Base-by-base conservation (phyloP, 805 yeast species). In the Candida wancherniae region DNA sequence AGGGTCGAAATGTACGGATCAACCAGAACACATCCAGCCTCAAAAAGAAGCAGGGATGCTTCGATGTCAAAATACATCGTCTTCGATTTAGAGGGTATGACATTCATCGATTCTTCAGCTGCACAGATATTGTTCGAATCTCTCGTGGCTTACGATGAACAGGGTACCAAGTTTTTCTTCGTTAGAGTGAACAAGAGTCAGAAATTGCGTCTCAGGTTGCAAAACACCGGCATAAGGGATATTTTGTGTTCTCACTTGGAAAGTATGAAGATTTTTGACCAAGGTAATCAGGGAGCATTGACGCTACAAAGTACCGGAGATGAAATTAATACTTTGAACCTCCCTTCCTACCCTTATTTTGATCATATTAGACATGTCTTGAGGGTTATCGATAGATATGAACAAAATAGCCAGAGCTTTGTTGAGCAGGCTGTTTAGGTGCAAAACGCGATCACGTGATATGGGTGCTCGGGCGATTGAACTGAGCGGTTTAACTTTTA, bases 1-100 rank as follows among this genome's bases (percentile, higher is more conserved):
- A 33, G 71, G 23, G 61, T 65, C 9, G 71, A 65, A 35, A 45
- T 61, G 52, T 63, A 58, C 36, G 71, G 71, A 6, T 62, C 69
- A 1, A 55, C 69, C 2, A 55, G 48, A 31, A 67, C 69, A 0
- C 71, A 65, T 36, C 71, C 71, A 1, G 70, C 67, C 2, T 51
- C 47, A 41, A 61, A 55, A 37, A 27, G 64, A 28, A 53, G 51
- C 33, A 41, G 70, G 26, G 59, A 51, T 26, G 55, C 37, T 3
- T 48, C 61, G 4, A 59, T 63, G 69, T 63, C 68, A 3, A 54
- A 59, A 29, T 64, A 61, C 36, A 48, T 64, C 14, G 55, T 65
- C 6, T 63, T 65, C 43, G 70, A 65, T 35, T 40, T 65, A 15
- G 50, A 63, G 31, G 71, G 69, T 1, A 65, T 65, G 70, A 42